Base-by-base conservation (phyloP, 2,329 filamentous ascomycete genomes). In the Epichloe gansuensis region DNA sequence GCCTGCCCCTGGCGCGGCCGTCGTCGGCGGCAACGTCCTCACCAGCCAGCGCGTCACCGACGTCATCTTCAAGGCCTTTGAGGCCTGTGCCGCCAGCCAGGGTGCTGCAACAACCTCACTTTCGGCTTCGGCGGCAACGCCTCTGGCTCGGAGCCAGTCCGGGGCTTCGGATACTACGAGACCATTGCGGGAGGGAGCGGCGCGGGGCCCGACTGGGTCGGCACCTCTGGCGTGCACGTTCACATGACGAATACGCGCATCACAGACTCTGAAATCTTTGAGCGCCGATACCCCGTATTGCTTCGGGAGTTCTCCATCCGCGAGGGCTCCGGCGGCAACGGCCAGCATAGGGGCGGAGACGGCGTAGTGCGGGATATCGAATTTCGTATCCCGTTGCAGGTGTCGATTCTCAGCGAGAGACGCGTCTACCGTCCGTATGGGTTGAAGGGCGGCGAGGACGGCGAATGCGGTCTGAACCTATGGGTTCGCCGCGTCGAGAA, bases 31-130 rank as follows among this genome's bases (percentile, higher is more conserved):
- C 42, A 93, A 91, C 60, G 88, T 91, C 0, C 66, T 72, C 11
- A 73, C 71, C 1, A 70, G 66, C 50, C 71, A 73, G 54, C 66
- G 71, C 15, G 70, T 73, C 50, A 72, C 70, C 1, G 71, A 73
- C 51, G 71, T 73, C 43, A 69, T 73, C 37, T 67, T 73, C 59
- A 88, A 86, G 62, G 87, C 87, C 1, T 91, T 91, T 73, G 75
- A 81, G 53, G 88, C 87, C 1, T 90, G 85, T 57, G 86, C 87
- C 3, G 88, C 88, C 12, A 83, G 78, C 8, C 88, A 91, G 61
- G 88, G 12, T 85, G 87, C 67, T 88, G 83, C 63, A 91, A 91
- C 67, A 93, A 91, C 62, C 74, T 93, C 8, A 91, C 88, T 0
- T 91, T 93, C 61, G 87, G 86, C 49, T 88, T 89, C 61, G 84